Conservation (phyloP, 768 basidiomycete genomes). For the Tulasnella sp. region DNA sequence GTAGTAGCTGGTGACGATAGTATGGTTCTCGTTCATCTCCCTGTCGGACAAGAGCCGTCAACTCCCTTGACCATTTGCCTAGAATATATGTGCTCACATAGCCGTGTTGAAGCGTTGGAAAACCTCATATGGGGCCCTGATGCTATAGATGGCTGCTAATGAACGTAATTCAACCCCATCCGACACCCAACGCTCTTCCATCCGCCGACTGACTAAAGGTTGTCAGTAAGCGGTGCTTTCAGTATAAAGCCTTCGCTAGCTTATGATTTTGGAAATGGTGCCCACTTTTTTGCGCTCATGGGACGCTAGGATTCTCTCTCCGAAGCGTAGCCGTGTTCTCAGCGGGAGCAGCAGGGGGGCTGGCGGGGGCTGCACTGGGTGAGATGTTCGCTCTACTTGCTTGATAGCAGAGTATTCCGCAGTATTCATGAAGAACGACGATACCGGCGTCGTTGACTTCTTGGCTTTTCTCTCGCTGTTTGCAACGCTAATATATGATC, state of each 20-base stretch:
- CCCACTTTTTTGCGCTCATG: not conserved
- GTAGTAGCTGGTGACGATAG: too few relatives aligned
- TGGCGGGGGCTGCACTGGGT: not conserved
- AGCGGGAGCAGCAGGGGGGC: not conserved
- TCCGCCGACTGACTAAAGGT: not conserved
- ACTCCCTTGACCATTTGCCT: too few relatives aligned
- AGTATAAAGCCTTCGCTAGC: not conserved
- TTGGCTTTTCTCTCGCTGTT: not conserved
- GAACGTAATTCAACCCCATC: not conserved
- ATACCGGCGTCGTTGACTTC: not conserved
- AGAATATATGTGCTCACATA: too few relatives aligned
- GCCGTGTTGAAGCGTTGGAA: not conserved
- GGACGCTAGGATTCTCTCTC: not conserved
- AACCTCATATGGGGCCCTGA: not conserved
- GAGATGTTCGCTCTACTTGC: not conserved
- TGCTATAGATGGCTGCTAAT: not conserved
- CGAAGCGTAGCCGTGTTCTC: not conserved
- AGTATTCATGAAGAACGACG: not conserved
- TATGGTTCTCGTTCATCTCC: too few relatives aligned
- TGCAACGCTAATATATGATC: not conserved
- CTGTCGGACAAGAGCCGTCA: too few relatives aligned
- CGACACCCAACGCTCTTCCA: not conserved
- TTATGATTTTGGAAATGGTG: not conserved
- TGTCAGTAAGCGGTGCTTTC: not conserved
- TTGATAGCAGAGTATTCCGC: not conserved